Evolutionary conservation across 73 alveolate genomes (phyloP), one percentile per base, ranked within the genome.

Genomic region (Stentor coeruleus): DNA sequence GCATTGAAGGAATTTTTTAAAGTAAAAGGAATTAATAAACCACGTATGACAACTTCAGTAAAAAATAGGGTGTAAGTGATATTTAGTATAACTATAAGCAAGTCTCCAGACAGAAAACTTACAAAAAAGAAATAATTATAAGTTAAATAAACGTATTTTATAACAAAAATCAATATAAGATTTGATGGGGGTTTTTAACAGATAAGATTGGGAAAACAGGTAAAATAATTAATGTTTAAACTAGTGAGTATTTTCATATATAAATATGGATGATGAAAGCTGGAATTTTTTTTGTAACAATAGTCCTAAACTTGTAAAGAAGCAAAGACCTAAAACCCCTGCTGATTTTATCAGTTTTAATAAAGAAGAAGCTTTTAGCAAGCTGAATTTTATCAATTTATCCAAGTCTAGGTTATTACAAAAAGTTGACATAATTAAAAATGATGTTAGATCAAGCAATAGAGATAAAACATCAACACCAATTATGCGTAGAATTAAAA

Each of bases 231-330:
- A n/a, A n/a, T n/a, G n/a, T n/a, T n/a, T n/a, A n/a, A n/a, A n/a
- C n/a, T n/a, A n/a, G n/a, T n/a, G n/a, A n/a, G n/a, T n/a, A n/a
- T n/a, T n/a, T n/a, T n/a, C n/a, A n/a, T n/a, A n/a, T n/a, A n/a
- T 49, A 49, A 11, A 49, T 11, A 49, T 49, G 66, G 79, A 66
- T 33, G 79, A 66, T 66, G 79, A 66, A 20, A 20, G 37, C 11
- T 66, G 79, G 79, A 40, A 66, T 33, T 66, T 66, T 66, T 31
- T 66, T 31, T 66, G 79, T 40, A 66, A 20, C 11, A 66, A 66
- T 33, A 66, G 79, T 31, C 79, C 79, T 20, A 20, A 33, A 20
- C 37, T 66, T 26, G 79, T 66, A 20, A 40, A 20, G 39, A 66
- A 66, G 79, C n/a, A 66, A 20, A 66, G n/a, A 20, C 20, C 79